These are phyloP conservation scores for Vicia faba DNA, from an alignment of 306 rosid genomes.

Conservation along the genomic window DNA sequence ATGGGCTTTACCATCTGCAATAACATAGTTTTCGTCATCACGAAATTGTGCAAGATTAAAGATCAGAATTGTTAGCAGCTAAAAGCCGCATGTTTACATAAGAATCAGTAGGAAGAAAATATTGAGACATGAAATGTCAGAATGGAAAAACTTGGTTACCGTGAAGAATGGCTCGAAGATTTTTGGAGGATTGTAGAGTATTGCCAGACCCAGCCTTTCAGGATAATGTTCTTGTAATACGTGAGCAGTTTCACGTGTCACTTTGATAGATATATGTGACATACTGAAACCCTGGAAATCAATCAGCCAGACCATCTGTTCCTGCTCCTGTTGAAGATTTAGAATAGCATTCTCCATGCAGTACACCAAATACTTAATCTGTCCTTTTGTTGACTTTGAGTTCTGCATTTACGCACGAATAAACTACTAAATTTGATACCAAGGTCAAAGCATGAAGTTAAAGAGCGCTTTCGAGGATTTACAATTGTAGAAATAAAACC, in stretches of 20 bases:
- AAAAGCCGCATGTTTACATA: slow-evolving; percentile 17
- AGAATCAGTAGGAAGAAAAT: background rate
- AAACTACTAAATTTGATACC: background rate
- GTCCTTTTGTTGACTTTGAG: slow-evolving; percentile 77
- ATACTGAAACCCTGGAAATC: slow-evolving; percentile 81
- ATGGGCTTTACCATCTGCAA: slow-evolving; percentile 88
- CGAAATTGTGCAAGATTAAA: too few relatives aligned
- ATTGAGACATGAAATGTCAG: slow-evolving; percentile 13
- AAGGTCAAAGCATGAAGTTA: slow-evolving; percentile 2
- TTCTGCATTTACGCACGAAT: slow-evolving; percentile 54
- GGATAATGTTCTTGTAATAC: slow-evolving; percentile 90
- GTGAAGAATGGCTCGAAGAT: slow-evolving; percentile 86
- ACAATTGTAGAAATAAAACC: slow-evolving; percentile 24
- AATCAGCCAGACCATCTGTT: slow-evolving; percentile 91
- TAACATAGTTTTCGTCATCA: background rate
- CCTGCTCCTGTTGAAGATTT: slow-evolving; percentile 71
- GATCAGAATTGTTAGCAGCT: too few relatives aligned
- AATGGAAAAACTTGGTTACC: slow-evolving; percentile 47
- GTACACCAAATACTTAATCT: slow-evolving; percentile 80
- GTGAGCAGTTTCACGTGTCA: slow-evolving; percentile 83
- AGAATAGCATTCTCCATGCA: slow-evolving; percentile 87
- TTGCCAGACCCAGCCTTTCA: slow-evolving; percentile 84
- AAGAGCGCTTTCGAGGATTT: slow-evolving; percentile 8
- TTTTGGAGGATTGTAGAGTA: slow-evolving; percentile 83
- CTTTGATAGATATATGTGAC: slow-evolving; percentile 76